Conservation (phyloP, 2,329 filamentous ascomycete species). For the Penicillium psychrosexuale region DNA sequence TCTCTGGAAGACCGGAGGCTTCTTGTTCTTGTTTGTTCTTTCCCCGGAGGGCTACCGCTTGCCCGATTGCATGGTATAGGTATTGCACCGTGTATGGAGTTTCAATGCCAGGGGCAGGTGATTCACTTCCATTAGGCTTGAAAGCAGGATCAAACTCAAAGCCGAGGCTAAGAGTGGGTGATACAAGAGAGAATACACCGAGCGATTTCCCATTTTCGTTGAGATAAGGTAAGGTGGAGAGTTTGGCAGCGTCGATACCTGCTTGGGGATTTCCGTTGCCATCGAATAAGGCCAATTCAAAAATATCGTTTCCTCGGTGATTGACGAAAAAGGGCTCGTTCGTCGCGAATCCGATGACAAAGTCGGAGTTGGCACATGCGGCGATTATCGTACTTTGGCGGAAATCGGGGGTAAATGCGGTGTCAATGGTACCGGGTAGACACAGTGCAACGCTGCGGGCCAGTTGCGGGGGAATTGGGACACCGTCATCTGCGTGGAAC, state of each 20-base stretch:
- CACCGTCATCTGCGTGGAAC: slow-evolving; percentile 22
- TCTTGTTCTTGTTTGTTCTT: slow-evolving; percentile 15
- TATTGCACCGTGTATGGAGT: slow-evolving; percentile 11
- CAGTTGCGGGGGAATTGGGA: slow-evolving; percentile 35
- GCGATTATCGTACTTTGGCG: slow-evolving; percentile 36
- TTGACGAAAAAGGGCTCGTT: slow-evolving; percentile 37
- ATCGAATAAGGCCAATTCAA: slow-evolving; percentile 22
- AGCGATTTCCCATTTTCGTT: slow-evolving; percentile 17
- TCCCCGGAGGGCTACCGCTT: slow-evolving; percentile 17
- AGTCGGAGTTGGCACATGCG: slow-evolving; percentile 41
- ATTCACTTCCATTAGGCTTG: slow-evolving; percentile 4
- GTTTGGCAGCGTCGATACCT: slow-evolving; percentile 5
- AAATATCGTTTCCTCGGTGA: slow-evolving; percentile 29
- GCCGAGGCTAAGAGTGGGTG: slow-evolving; percentile 7
- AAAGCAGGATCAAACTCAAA: slow-evolving; percentile 17
- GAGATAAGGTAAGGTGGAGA: slow-evolving; percentile 15
- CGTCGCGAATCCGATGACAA: slow-evolving; percentile 39
- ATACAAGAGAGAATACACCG: slow-evolving; percentile 29
- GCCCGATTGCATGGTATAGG: slow-evolving; percentile 9
- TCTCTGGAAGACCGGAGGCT: not conserved
- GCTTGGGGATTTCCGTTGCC: slow-evolving; percentile 15
- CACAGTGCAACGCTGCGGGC: slow-evolving; percentile 38
- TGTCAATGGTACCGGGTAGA: slow-evolving; percentile 32
- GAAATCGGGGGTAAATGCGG: slow-evolving; percentile 34
- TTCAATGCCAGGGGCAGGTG: slow-evolving; percentile 2